Evolutionary conservation across 306 rosid species (phyloP), one percentile per base, ranked within the genome.

Genomic region (Cicer bijugum): DNA sequence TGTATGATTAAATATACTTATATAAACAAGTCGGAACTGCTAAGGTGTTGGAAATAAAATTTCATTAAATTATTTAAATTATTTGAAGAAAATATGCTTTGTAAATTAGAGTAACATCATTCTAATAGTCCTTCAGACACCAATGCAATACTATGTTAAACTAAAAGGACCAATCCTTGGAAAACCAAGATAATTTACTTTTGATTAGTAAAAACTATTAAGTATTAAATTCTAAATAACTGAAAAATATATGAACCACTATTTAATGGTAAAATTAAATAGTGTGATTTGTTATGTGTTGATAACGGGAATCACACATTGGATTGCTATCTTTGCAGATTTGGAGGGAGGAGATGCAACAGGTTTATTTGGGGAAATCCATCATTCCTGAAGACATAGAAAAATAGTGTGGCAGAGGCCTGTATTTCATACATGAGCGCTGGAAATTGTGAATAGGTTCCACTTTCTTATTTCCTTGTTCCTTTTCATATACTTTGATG

Each of bases 271-370:
- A 11, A 57, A 45, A 47, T 12, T 17, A 5, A 8, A n/a, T 47
- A 48, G 45, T 69, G 45, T 37, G 17, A 33, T 83, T 12, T 67
- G 69, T 48, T 76, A 58, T 55, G 38, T 67, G 64, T 58, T 80
- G 58, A 63, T 38, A 83, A 61, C 61, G 42, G 55, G 11, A 75
- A 8, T 61, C 28, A 53, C 67, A 12, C 48, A 12, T 55, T 17
- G 35, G 44, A 72, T 53, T 77, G 19, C 46, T 67, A 23, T 87
- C 67, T 43, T 81, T 85, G 81, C 87, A 93, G 98, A 91, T 91
- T 38, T 93, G 97, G 97, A 89, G 85, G 78, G 98, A 93, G 48
- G 98, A 93, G 86, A 85, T 93, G 92, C 89, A 82, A 72, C 96
- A 82, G 80, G 97, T 93, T 78, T 91, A 91, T 85, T 75, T 86